phyloP scores from a whole-genome alignment of 805 yeast genomes.

The Cyberlindnera amylophila region DNA sequence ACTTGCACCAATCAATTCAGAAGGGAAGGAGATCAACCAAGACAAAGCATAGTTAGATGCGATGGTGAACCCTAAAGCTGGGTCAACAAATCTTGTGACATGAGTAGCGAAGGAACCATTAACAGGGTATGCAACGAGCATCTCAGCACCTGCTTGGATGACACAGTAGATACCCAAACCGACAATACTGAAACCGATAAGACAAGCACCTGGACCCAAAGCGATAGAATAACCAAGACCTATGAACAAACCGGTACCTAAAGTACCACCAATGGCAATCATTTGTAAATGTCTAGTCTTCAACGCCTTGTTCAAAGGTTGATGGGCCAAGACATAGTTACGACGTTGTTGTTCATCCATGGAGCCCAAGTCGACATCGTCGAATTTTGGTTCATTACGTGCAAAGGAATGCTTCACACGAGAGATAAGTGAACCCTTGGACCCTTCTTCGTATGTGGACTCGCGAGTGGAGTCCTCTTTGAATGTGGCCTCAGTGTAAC shows the following conservation, averaged over 20 bases:
- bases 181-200: slow-evolving; percentile 51
- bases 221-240: slow-evolving; percentile 58
- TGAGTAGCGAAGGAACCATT: slow-evolving; percentile 51
- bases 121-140: slow-evolving; percentile 49
- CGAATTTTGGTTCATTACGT: slow-evolving; percentile 18
- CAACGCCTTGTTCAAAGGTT: slow-evolving; percentile 31
- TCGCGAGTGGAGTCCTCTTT: no score
- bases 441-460: no score
- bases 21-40: slow-evolving; percentile 55
- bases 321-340: slow-evolving; percentile 35
- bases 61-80: slow-evolving; percentile 52
- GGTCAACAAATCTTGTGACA: slow-evolving; percentile 50
- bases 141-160: slow-evolving; percentile 56
- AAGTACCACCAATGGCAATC: slow-evolving; percentile 68
- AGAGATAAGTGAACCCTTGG: neutral
- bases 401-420: slow-evolving; percentile 22
- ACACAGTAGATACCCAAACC: slow-evolving; percentile 58
- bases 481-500: no score
- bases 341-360: slow-evolving; percentile 23
- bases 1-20: slow-evolving; percentile 58
- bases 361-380: slow-evolving; percentile 19
- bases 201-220: slow-evolving; percentile 63
- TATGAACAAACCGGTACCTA: slow-evolving; percentile 69
- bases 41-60: slow-evolving; percentile 51
- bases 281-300: slow-evolving; percentile 60